Conservation (phyloP, 345 rosid genomes). For the Physaria fendleri region DNA sequence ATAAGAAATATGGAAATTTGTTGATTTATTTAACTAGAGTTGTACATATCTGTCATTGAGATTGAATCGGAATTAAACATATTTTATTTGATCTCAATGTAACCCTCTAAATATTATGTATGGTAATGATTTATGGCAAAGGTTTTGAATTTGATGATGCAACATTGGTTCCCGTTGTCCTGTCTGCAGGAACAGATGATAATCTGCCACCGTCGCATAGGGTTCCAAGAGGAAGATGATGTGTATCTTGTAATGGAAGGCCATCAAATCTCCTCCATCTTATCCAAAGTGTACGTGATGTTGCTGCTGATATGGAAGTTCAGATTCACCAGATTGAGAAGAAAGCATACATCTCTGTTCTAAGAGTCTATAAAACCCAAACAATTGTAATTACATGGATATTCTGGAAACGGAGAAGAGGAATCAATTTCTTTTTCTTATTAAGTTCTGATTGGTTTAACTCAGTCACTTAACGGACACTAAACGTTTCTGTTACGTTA, state of each 20-base stretch:
- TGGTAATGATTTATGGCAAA: neutral
- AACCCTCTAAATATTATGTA: neutral
- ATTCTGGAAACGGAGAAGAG: too few species aligned
- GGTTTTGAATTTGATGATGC: neutral
- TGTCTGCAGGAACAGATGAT: conserved; percentile 74
- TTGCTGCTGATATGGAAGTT: conserved; percentile 65
- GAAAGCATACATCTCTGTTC: conserved; percentile 72
- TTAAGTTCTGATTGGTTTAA: too few species aligned
- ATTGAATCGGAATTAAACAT: neutral
- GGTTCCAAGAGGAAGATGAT: conserved; percentile 56
- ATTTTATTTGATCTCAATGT: conserved; percentile 3
- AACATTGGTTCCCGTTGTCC: neutral
- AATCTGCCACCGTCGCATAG: conserved; percentile 79
- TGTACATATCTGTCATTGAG: neutral
- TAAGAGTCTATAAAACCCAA: conserved; percentile 91
- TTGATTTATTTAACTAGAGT: neutral
- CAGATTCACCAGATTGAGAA: conserved; percentile 85
- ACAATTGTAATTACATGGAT: conserved; percentile 96
- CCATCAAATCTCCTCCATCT: conserved; percentile 39
- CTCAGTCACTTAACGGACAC: too few species aligned
- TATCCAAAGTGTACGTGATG: conserved; percentile 62
- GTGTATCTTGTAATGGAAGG: conserved; percentile 59
- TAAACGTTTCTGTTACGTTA: too few species aligned
- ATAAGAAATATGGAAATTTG: neutral
- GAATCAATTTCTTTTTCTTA: too few species aligned